Conservation (phyloP, 2,329 filamentous ascomycete species). For the Sarocladium strictum region DNA sequence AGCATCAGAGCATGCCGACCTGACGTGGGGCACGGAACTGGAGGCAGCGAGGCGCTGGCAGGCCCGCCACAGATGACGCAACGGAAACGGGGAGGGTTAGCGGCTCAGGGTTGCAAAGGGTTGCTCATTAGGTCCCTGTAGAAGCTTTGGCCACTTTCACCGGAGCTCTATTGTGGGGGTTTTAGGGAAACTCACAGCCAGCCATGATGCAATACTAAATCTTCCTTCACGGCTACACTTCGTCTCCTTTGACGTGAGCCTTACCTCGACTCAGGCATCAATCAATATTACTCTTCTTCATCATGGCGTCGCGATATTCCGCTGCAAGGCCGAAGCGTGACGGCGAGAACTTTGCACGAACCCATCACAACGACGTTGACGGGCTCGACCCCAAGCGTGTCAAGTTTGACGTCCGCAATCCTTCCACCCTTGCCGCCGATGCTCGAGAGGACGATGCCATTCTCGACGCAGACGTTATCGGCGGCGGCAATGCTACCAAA, state of each 20-base stretch:
- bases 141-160: conserved; percentile 8
- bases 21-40: conserved; percentile 3
- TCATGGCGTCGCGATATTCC: conserved; percentile 52
- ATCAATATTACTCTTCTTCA: too few relatives aligned
- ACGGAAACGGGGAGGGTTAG: background rate
- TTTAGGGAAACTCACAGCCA: too few relatives aligned
- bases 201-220: background rate
- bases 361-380: conserved; percentile 55
- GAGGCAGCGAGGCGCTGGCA: background rate
- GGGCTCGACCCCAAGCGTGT: conserved; percentile 62
- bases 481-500: conserved; percentile 70
- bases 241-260: too few relatives aligned
- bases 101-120: background rate
- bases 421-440: conserved; percentile 82
- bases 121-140: background rate
- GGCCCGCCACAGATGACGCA: conserved; percentile 7
- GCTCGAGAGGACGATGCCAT: conserved; percentile 64
- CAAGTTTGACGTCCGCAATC: conserved; percentile 91
- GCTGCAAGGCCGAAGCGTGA: conserved; percentile 76
- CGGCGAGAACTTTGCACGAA: conserved; percentile 73
- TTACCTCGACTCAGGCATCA: too few relatives aligned
- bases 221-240: too few relatives aligned
- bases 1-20: conserved; percentile 2
- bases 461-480: conserved; percentile 89
- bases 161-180: conserved; percentile 7